Percentiles rank a stretch among this genome's conserved stretches.
Conservation (phyloP, 495 filamentous ascomycete species). For the Mycothermus thermophilus region DNA sequence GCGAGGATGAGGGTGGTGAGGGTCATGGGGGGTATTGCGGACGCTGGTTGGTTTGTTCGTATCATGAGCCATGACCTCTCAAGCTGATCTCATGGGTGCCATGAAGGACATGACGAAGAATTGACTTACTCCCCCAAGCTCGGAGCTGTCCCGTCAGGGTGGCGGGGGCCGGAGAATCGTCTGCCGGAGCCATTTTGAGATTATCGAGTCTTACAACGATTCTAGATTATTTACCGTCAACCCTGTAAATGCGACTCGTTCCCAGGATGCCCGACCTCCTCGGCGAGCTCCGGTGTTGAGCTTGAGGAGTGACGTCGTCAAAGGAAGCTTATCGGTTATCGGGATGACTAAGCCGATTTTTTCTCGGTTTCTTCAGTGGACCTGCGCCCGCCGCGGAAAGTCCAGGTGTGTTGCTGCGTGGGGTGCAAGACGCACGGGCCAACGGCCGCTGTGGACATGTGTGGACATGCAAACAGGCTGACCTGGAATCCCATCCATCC, state of each 20-base stretch:
- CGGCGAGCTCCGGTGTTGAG: neutral
- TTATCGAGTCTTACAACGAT: too few relatives aligned
- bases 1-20: slow-evolving; percentile 69
- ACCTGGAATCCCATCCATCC: too few relatives aligned
- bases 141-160: slow-evolving; percentile 38
- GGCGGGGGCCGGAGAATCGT: slow-evolving; percentile 31
- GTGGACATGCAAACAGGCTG: too few relatives aligned
- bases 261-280: neutral
- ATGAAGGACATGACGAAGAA: slow-evolving; percentile 1
- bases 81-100: neutral
- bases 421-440: too few relatives aligned
- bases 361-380: neutral
- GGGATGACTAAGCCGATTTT: slow-evolving; percentile 3
- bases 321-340: slow-evolving; percentile 1
- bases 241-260: too few relatives aligned
- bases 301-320: slow-evolving; percentile 2
- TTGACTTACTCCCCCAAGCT: slow-evolving; percentile 59
- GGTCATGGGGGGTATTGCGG: slow-evolving; percentile 60
- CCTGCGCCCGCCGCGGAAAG: too few relatives aligned
- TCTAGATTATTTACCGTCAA: too few relatives aligned
- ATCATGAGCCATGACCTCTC: too few relatives aligned
- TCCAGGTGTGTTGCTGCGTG: too few relatives aligned
- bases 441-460: too few relatives aligned
- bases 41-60: slow-evolving; percentile 37
- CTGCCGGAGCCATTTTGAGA: slow-evolving; percentile 24